Percentiles rank a stretch among this genome's conserved stretches.
Conservation (phyloP, 1,284 basidiomycete genomes). For the Cutaneotrichosporon sp. region DNA sequence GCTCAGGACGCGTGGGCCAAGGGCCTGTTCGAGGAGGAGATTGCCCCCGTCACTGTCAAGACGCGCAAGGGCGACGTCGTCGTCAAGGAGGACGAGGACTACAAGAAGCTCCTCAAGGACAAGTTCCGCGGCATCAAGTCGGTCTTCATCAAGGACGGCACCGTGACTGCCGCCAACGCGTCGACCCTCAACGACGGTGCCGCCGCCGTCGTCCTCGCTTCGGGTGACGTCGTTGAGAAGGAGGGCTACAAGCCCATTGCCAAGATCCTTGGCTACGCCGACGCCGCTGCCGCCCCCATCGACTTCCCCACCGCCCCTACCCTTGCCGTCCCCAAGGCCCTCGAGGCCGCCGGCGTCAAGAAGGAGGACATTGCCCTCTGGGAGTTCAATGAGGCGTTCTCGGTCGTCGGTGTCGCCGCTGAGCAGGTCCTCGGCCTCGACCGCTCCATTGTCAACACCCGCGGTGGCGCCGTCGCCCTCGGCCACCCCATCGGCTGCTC, state of each 20-base stretch:
- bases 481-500: slow-evolving; percentile 94
- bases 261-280: slow-evolving; percentile 87
- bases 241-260: slow-evolving; percentile 85
- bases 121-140: slow-evolving; percentile 81
- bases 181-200: slow-evolving; percentile 95
- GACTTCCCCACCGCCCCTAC: slow-evolving; percentile 97
- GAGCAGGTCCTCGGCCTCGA: slow-evolving; percentile 83
- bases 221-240: slow-evolving; percentile 80
- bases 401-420: slow-evolving; percentile 83
- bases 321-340: slow-evolving; percentile 79
- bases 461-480: slow-evolving; percentile 89
- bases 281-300: slow-evolving; percentile 92
- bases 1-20: slow-evolving; percentile 84
- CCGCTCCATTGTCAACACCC: slow-evolving; percentile 82
- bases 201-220: slow-evolving; percentile 90
- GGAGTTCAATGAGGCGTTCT: slow-evolving; percentile 98
- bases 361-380: slow-evolving; percentile 83
- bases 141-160: slow-evolving; percentile 82
- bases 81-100: slow-evolving; percentile 93
- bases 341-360: slow-evolving; percentile 78
- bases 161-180: slow-evolving; percentile 92
- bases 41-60: slow-evolving; percentile 51
- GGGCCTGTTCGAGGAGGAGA: slow-evolving; percentile 69
- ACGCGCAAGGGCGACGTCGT: slow-evolving; percentile 80
- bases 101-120: slow-evolving; percentile 89